These are phyloP conservation scores for Microglena sp. DNA, from an alignment of 139 green algal genomes.

Conservation along the genomic window DNA sequence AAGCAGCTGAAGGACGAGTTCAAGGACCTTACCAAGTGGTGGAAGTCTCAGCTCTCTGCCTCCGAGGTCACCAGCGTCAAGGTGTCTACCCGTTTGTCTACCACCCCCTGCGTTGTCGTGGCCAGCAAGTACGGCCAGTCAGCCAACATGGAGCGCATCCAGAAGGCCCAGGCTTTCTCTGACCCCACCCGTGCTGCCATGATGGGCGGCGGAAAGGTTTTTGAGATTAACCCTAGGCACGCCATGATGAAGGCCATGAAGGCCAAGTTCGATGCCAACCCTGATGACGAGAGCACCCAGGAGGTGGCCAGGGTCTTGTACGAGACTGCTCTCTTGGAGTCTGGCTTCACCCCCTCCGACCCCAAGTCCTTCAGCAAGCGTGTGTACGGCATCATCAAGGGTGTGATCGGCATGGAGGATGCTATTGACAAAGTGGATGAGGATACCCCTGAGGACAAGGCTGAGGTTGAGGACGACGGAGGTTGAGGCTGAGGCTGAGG, in stretches of 20 bases:
- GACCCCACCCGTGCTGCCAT: slow-evolving; percentile 22
- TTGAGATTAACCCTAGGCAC: slow-evolving; percentile 97
- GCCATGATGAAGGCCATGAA: slow-evolving; percentile 80
- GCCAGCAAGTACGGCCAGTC: slow-evolving; percentile 89
- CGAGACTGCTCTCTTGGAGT: slow-evolving; percentile 87
- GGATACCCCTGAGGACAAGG: neutral
- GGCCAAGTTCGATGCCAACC: slow-evolving; percentile 36
- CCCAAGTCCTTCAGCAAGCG: slow-evolving; percentile 37
- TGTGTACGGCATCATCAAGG: slow-evolving; percentile 23
- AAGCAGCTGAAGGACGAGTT: slow-evolving; percentile 81
- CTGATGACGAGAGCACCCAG: slow-evolving; percentile 31
- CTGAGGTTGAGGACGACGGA: slow-evolving; percentile 1
- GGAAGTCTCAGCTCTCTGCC: slow-evolving; percentile 71
- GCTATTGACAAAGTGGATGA: slow-evolving; percentile 17
- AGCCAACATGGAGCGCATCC: slow-evolving; percentile 98
- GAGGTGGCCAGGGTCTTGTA: slow-evolving; percentile 73
- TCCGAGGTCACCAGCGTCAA: slow-evolving; percentile 30
- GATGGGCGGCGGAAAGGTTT: slow-evolving; percentile 45
- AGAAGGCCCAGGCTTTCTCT: slow-evolving; percentile 50
- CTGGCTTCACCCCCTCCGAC: slow-evolving; percentile 69
- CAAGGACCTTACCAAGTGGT: slow-evolving; percentile 88
- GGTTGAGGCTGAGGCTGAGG: slow-evolving; percentile 11
- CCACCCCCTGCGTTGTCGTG: slow-evolving; percentile 86
- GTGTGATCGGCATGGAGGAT: slow-evolving; percentile 13
- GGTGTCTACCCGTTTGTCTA: slow-evolving; percentile 60